These are phyloP conservation scores for Erigeron philadelphicus DNA, from an alignment of 140 eudicot species.

Conservation along the genomic window DNA sequence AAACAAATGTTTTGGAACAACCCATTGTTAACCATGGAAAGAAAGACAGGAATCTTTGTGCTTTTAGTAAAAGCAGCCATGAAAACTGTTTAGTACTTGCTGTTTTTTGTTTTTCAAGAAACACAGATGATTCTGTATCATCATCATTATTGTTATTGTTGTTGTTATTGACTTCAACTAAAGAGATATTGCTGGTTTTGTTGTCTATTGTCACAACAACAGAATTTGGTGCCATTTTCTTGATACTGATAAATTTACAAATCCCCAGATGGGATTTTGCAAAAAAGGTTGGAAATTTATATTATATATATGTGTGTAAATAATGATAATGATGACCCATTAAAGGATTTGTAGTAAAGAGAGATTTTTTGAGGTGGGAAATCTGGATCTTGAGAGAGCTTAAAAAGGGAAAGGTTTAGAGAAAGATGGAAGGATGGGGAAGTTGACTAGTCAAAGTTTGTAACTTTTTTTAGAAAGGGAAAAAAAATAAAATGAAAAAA, in stretches of 20 bases:
- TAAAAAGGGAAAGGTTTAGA: conserved; percentile 11
- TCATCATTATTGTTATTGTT: neutral
- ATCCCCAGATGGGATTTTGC: conserved; percentile 31
- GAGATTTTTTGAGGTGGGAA: conserved; percentile 11
- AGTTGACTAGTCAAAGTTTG: conserved; percentile 26
- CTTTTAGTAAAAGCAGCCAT: conserved; percentile 61
- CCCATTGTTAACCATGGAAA: conserved; percentile 64
- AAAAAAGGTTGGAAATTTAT: neutral
- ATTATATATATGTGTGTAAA: too few relatives aligned
- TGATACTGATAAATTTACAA: conserved; percentile 5
- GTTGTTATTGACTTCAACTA: conserved; percentile 38
- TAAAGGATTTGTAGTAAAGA: neutral
- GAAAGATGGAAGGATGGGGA: conserved; percentile 15
- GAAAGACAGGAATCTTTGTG: conserved; percentile 41
- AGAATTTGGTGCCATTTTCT: conserved; percentile 62
- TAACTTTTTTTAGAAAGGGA: conserved; percentile 3
- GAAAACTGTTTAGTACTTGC: conserved; percentile 67
- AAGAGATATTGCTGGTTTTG: conserved; percentile 50
- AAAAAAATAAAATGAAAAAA: neutral
- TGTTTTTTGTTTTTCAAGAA: conserved; percentile 61
- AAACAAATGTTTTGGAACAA: conserved; percentile 26
- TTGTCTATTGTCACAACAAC: conserved; percentile 70
- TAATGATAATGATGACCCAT: conserved; percentile 18
- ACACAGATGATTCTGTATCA: conserved; percentile 36
- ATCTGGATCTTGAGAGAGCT: conserved; percentile 28